A percentile compares a stretch with the other conserved stretches of the same genome.
phyloP scores from a whole-genome alignment of 805 yeast species.

The Kodamaea laetipori region DNA sequence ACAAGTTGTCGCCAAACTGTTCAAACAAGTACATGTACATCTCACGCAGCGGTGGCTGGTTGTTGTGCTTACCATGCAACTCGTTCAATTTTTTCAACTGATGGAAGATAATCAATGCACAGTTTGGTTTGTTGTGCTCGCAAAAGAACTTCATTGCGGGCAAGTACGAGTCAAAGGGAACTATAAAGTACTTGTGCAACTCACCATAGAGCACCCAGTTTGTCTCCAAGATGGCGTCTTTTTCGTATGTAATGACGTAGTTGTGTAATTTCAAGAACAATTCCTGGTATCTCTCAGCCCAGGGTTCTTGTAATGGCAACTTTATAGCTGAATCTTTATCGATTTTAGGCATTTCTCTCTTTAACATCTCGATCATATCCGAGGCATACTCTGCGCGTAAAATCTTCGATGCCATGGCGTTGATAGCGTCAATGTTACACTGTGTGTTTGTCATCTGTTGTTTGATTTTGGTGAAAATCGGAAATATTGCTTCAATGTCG shows the following conservation, averaged over 20 bases:
- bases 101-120: slow-evolving; percentile 63
- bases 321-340: slow-evolving; percentile 30
- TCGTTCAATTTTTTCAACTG: slow-evolving; percentile 58
- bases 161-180: slow-evolving; percentile 60
- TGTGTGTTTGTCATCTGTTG: slow-evolving; percentile 36
- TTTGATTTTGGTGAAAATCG: slow-evolving; percentile 35
- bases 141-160: slow-evolving; percentile 62
- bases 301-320: slow-evolving; percentile 29
- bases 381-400: slow-evolving; percentile 40
- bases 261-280: slow-evolving; percentile 33
- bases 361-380: slow-evolving; percentile 43
- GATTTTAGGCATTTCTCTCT: slow-evolving; percentile 41
- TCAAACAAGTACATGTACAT: slow-evolving; percentile 63
- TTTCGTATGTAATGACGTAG: slow-evolving; percentile 32
- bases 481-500: slow-evolving; percentile 29
- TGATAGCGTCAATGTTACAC: slow-evolving; percentile 32
- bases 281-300: slow-evolving; percentile 26
- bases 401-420: slow-evolving; percentile 30
- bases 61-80: slow-evolving; percentile 41
- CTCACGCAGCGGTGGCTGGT: slow-evolving; percentile 41
- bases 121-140: slow-evolving; percentile 54
- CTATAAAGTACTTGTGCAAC: slow-evolving; percentile 53
- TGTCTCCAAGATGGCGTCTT: slow-evolving; percentile 40
- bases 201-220: slow-evolving; percentile 64
- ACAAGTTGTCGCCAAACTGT: slow-evolving; percentile 58